Base-by-base conservation (phyloP, 176 grass and related monocot species). In the Bromus sterilis region DNA sequence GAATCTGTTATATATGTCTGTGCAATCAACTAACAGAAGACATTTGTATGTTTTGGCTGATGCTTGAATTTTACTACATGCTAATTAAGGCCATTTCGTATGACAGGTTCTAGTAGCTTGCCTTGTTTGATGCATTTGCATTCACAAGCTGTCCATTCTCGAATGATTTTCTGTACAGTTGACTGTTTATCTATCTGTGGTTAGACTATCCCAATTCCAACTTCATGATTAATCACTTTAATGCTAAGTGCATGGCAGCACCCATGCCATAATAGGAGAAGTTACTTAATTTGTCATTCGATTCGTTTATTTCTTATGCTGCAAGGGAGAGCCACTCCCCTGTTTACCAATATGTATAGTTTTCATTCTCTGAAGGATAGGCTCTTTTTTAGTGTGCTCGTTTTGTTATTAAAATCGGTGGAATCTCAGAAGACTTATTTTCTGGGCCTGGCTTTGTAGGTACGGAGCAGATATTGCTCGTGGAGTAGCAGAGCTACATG, bases 381-480 rank as follows among this genome's bases (percentile, higher is more conserved):
- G 9, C 48, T 82, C 62, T 33, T 64, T 43, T 56, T 40, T 72
- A 61, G 40, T 26, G 4, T 76, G 4, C 8, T 43, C 23, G 20
- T 65, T 63, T 71, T 89, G 32, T 42, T 78, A 63, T 56, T 77
- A 30, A 64, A 62, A 42, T 62, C 21, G 70, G 10, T 70, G 14
- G 13, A 48, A 24, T 15, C 28, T 23, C 34, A 55, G 37, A 62
- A 43, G 29, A 46, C 34, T 36, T 44, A 42, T 67, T 82, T 75
- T 41, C 37, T 43, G 68, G 44, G 32, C 31, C 35, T 83, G 64
- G 15, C 32, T 82, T 89, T 88, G 83, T 65, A 99, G 97, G 80
- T 99, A 99, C 57, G 97, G 97, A 36, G 97, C 93, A 72, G 97
- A 99, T 90, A 93, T 99, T 89, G 89, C 97, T 34, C 93, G 97